Evolutionary conservation across 2,329 filamentous ascomycete species (phyloP).

Genomic region (Bipolaris sorokiniana): DNA sequence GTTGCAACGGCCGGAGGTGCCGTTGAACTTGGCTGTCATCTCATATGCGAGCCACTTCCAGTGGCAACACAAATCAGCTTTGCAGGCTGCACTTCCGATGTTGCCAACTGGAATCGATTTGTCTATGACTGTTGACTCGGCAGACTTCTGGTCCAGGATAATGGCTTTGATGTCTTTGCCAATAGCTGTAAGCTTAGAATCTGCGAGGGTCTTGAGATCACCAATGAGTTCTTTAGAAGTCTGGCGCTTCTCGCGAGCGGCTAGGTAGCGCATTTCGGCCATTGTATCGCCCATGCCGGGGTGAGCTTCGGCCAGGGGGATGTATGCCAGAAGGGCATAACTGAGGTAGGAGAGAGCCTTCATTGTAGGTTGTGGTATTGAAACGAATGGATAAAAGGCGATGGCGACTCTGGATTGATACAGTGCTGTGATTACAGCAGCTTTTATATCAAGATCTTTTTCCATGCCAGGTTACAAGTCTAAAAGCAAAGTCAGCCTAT

Average conservation of each 20-base stretch:
- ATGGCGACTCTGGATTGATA: not conserved
- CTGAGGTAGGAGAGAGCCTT: constrained; percentile 21
- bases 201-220: constrained; percentile 41
- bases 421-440: not conserved
- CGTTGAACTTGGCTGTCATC: constrained; percentile 44
- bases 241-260: constrained; percentile 29
- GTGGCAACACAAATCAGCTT: constrained; percentile 44
- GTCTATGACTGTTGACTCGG: constrained; percentile 30
- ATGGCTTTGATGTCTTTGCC: constrained; percentile 47
- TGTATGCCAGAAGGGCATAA: constrained; percentile 26
- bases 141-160: constrained; percentile 33
- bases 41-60: constrained; percentile 47
- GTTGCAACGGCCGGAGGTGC: constrained; percentile 42
- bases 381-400: not conserved
- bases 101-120: constrained; percentile 33
- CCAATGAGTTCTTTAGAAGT: constrained; percentile 44
- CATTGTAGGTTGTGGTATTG: constrained; percentile 5
- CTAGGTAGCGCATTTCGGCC: constrained; percentile 24
- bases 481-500: not conserved
- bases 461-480: not conserved
- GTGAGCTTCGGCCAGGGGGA: constrained; percentile 26
- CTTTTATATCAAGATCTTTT: not conserved
- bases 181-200: constrained; percentile 39
- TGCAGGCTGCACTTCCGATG: constrained; percentile 43
- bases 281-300: constrained; percentile 41